A percentile compares a stretch with the other conserved stretches of the same genome.
Evolutionary conservation across 306 rosid genomes (phyloP).

Genomic region (Cercis canadensis): DNA sequence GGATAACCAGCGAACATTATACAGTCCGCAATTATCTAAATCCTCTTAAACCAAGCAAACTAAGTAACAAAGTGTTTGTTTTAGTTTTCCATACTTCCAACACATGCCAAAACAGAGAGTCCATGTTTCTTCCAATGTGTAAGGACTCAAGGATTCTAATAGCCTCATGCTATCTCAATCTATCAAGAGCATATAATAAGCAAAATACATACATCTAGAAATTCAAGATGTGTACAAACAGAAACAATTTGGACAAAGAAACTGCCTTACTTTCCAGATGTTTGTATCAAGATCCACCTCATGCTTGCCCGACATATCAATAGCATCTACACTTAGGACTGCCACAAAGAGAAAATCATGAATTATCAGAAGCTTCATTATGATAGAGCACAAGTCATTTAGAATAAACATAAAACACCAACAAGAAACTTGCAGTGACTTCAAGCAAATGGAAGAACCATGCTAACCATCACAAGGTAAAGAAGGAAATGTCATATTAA

Average conservation of each 20-base stretch:
- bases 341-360: slow-evolving; percentile 37
- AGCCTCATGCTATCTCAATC: background rate
- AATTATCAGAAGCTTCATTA: slow-evolving; percentile 31
- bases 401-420: background rate
- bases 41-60: background rate
- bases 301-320: slow-evolving; percentile 98
- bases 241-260: background rate
- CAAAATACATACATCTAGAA: background rate
- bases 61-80: background rate
- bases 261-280: slow-evolving; percentile 85
- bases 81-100: background rate
- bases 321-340: slow-evolving; percentile 94
- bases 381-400: background rate
- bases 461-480: slow-evolving; percentile 94
- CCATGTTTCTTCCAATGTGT: background rate
- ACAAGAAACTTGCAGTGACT: slow-evolving; percentile 17
- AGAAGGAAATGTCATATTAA: slow-evolving; percentile 92
- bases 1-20: background rate
- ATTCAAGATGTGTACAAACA: slow-evolving; percentile 40
- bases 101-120: background rate
- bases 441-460: slow-evolving; percentile 29
- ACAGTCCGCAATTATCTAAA: background rate
- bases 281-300: slow-evolving; percentile 98
- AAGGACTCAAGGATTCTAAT: background rate
- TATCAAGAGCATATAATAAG: background rate